phyloP scores from a whole-genome alignment of 148 eudicot species.

The Simmondsia chinensis region DNA sequence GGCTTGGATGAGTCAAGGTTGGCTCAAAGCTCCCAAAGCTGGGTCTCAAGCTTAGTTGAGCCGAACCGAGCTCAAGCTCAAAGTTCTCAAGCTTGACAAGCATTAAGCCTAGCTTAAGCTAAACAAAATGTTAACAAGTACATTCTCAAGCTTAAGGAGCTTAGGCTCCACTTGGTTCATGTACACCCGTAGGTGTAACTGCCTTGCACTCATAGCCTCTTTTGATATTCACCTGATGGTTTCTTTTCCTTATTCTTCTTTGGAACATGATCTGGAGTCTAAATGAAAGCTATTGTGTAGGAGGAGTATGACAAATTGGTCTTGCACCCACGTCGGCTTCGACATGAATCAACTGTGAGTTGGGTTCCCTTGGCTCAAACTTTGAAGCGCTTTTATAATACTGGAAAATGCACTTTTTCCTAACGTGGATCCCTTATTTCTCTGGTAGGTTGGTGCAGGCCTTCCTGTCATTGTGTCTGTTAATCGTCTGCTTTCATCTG shows the following conservation, averaged over 20 bases:
- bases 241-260: not conserved
- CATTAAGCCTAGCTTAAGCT: no score
- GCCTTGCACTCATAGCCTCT: no score
- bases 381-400: not conserved
- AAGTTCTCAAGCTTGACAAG: no score
- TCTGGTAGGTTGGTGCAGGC: conserved; percentile 94
- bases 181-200: no score
- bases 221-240: no score
- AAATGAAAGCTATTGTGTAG: conserved; percentile 32
- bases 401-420: not conserved
- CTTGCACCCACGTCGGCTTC: conserved; percentile 54
- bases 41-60: no score
- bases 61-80: no score
- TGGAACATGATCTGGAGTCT: not conserved
- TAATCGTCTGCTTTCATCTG: conserved; percentile 81
- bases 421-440: not conserved
- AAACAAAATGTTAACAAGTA: no score
- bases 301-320: conserved; percentile 71
- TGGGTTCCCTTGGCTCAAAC: not conserved
- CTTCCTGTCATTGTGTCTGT: conserved; percentile 80
- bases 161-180: no score
- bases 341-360: conserved; percentile 95
- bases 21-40: no score
- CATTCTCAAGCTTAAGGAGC: no score
- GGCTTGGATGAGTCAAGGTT: no score